Percentiles rank a stretch among this genome's conserved stretches.
Evolutionary conservation across 805 yeast species (phyloP).

Genomic region (Jamesozyma rosinii): DNA sequence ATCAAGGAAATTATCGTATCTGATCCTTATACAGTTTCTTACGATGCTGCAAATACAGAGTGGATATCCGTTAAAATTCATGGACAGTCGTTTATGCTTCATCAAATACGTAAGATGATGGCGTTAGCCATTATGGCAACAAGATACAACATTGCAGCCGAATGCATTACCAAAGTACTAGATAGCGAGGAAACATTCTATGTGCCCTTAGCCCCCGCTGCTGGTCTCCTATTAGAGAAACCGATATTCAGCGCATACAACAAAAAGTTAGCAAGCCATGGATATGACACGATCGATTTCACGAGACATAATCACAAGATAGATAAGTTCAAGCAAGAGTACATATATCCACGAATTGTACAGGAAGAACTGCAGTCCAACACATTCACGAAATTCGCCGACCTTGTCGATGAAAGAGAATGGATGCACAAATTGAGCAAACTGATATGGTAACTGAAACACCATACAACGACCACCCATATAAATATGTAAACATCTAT

Average conservation of each 20-base stretch:
- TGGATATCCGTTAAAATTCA: slow-evolving; percentile 87
- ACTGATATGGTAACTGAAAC: too few species aligned
- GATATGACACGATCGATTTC: slow-evolving; percentile 49
- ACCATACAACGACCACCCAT: too few species aligned
- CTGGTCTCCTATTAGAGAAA: slow-evolving; percentile 71
- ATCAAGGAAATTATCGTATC: slow-evolving; percentile 67
- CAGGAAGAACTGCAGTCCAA: slow-evolving; percentile 63
- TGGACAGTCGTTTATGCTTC: slow-evolving; percentile 92
- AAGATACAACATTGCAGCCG: slow-evolving; percentile 64
- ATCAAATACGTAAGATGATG: slow-evolving; percentile 90
- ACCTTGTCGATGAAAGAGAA: background rate
- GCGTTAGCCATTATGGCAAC: slow-evolving; percentile 75
- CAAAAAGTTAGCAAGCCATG: slow-evolving; percentile 49
- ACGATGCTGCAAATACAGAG: slow-evolving; percentile 23
- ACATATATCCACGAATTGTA: slow-evolving; percentile 80
- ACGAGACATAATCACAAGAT: slow-evolving; percentile 53
- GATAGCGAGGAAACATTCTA: slow-evolving; percentile 44
- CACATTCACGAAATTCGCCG: background rate
- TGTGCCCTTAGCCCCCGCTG: slow-evolving; percentile 89
- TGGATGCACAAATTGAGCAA: background rate
- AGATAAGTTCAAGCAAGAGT: slow-evolving; percentile 72
- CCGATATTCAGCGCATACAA: slow-evolving; percentile 80
- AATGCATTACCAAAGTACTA: slow-evolving; percentile 61
- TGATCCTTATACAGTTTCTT: slow-evolving; percentile 69
- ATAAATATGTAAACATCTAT: too few species aligned